A percentile compares a stretch with the other conserved stretches of the same genome.
These are phyloP conservation scores for Akanthomyces lecanii DNA, from an alignment of 2,329 filamentous ascomycete species.

Conservation along the genomic window DNA sequence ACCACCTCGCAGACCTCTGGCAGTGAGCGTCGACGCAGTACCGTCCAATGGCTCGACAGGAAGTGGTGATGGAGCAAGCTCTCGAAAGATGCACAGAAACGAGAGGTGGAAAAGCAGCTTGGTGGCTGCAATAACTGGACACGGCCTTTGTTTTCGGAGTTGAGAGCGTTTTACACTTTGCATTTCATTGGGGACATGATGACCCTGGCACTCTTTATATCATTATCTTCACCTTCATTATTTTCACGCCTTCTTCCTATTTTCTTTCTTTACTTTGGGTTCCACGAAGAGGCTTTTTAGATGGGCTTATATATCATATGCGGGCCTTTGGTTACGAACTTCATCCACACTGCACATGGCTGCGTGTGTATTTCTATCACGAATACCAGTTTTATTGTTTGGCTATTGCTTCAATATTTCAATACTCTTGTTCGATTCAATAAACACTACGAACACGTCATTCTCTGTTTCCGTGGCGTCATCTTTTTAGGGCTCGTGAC, in stretches of 20 bases:
- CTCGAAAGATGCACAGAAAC: neutral
- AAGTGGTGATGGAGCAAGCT: neutral
- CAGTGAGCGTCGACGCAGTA: constrained; percentile 14
- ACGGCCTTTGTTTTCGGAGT: constrained; percentile 9
- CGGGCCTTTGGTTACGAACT: constrained; percentile 15
- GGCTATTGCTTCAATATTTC: constrained; percentile 13
- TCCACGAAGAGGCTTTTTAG: constrained; percentile 3
- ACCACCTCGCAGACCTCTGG: constrained; percentile 6
- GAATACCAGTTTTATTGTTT: constrained; percentile 16
- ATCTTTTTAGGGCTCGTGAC: neutral
- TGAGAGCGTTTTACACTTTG: constrained; percentile 9
- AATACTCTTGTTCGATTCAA: neutral
- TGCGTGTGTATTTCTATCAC: constrained; percentile 15
- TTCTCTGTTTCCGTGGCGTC: neutral
- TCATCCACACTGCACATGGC: constrained; percentile 1
- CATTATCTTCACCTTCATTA: neutral
- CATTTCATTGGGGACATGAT: constrained; percentile 2
- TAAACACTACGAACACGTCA: neutral
- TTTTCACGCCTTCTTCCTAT: constrained; percentile 1
- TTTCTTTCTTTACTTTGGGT: constrained; percentile 3
- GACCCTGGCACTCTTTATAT: constrained; percentile 8
- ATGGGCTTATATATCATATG: constrained; percentile 6
- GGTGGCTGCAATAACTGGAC: neutral
- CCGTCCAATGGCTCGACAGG: constrained; percentile 15
- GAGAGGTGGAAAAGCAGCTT: neutral